These are phyloP conservation scores for Aquanectria penicillioides DNA, from an alignment of 2,329 filamentous ascomycete species.

Conservation along the genomic window DNA sequence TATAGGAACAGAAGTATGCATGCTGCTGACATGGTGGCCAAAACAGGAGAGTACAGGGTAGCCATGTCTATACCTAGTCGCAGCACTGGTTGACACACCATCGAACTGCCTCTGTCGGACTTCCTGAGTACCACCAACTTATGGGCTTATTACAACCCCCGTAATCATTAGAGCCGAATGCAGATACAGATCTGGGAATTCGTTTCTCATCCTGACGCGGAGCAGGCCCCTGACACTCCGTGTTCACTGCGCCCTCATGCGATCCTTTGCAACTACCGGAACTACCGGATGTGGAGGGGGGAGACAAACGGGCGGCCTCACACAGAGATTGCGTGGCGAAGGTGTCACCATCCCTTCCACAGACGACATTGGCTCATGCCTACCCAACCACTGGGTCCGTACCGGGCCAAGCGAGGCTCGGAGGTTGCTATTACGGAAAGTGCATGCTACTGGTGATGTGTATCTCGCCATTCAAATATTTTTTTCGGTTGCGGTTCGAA, in stretches of 20 bases:
- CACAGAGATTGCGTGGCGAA: constrained; percentile 34
- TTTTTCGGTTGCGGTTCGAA: constrained; percentile 18
- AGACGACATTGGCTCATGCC: constrained; percentile 8
- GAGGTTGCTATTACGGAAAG: not conserved
- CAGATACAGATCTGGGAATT: too few relatives aligned
- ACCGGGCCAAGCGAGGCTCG: not conserved
- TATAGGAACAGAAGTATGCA: too few relatives aligned
- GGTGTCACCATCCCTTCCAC: constrained; percentile 21
- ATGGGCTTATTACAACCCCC: too few relatives aligned
- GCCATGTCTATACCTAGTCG: too few relatives aligned
- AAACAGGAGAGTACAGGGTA: too few relatives aligned
- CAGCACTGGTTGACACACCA: too few relatives aligned
- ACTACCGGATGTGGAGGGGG: constrained; percentile 29
- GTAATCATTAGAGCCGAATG: too few relatives aligned
- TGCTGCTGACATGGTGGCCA: too few relatives aligned
- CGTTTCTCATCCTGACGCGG: not conserved
- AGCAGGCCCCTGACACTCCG: not conserved
- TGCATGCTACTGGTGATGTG: not conserved
- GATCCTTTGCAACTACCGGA: constrained; percentile 9
- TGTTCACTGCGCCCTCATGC: not conserved
- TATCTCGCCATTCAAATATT: constrained; percentile 7
- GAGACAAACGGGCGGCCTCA: constrained; percentile 37
- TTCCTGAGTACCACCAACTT: too few relatives aligned
- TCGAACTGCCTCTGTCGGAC: too few relatives aligned
- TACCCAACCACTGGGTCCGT: not conserved